Base-by-base conservation (phyloP, 2,329 filamentous ascomycete genomes). In the Xylaria sp. region DNA sequence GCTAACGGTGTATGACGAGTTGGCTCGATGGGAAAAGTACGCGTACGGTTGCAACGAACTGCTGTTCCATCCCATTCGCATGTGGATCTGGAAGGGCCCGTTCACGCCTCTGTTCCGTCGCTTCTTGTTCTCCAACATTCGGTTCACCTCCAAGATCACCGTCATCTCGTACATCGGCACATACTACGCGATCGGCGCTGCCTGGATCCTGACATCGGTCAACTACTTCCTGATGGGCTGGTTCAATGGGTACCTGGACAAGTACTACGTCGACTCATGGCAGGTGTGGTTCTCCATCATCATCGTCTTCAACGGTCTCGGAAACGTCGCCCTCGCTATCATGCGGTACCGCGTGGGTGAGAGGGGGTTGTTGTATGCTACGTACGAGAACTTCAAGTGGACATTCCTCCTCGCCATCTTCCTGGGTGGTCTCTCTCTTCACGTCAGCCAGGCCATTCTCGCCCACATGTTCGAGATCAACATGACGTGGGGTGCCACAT, bases 401-500 rank as follows among this genome's bases (percentile, higher is more conserved):
- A 88, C 90, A 10, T 79, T 90, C 61, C 83, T 91, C 79, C 83
- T 95, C 54, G 90, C 90, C 68, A 90, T 96, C 77, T 96, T 96
- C 84, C 84, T 97, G 20, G 93, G 93, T 59, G 93, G 93, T 44
- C 84, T 96, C 56, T 92, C 89, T 0, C 85, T 96, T 39, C 92
- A 96, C 80, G 87, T 97, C 55, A 92, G 88, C 33, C 90, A 94
- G 77, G 93, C 93, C 1, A 83, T 97, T 38, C 80, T 96, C 51
- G 86, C 89, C 4, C 93, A 96, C 82, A 92, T 96, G 87, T 92
- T 96, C 77, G 89, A 92, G 80, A 89, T 95, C 76, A 86, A 96
- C 79, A 95, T 96, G 90, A 88, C 87, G 2, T 96, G 93, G 93
- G 92, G 92, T 57, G 89, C 92, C 1, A 96, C 93, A 0, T 87